phyloP scores from a whole-genome alignment of 177 flowering plant species.

The Telopea speciosissima region DNA sequence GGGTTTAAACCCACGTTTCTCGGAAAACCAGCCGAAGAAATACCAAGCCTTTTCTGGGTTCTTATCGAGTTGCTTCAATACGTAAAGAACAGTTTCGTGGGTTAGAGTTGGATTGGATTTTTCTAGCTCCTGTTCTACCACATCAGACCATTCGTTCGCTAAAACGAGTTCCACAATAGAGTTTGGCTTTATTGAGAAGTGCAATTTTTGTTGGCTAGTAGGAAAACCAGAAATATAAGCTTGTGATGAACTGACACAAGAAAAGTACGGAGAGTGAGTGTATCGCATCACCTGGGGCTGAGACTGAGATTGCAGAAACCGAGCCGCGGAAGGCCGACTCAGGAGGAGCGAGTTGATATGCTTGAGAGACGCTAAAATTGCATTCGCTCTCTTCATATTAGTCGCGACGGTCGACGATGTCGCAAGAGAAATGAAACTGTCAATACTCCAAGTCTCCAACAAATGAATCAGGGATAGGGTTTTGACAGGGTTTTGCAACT shows the following conservation, averaged over 20 bases:
- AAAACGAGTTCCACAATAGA: slow-evolving; percentile 36
- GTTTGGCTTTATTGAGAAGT: slow-evolving; percentile 41
- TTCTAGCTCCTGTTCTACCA: slow-evolving; percentile 37
- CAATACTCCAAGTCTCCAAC: too few relatives aligned
- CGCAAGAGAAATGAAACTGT: neutral
- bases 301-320: slow-evolving; percentile 10
- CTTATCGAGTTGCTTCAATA: slow-evolving; percentile 54
- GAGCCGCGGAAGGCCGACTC: too few relatives aligned
- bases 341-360: slow-evolving; percentile 29
- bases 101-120: slow-evolving; percentile 20
- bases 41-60: slow-evolving; percentile 50
- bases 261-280: slow-evolving; percentile 21
- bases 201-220: slow-evolving; percentile 20
- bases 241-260: slow-evolving; percentile 6
- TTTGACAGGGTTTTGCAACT: slow-evolving; percentile 12
- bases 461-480: slow-evolving; percentile 3
- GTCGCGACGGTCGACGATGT: slow-evolving; percentile 5
- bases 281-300: slow-evolving; percentile 37
- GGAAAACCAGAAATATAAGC: slow-evolving; percentile 10
- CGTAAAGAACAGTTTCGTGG: slow-evolving; percentile 61
- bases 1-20: slow-evolving; percentile 37
- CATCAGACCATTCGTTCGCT: slow-evolving; percentile 47
- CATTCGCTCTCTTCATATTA: slow-evolving; percentile 48
- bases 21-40: slow-evolving; percentile 65
- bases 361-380: slow-evolving; percentile 25